Base-by-base conservation (phyloP, 83 land plant species). In the Thuja plicata region DNA sequence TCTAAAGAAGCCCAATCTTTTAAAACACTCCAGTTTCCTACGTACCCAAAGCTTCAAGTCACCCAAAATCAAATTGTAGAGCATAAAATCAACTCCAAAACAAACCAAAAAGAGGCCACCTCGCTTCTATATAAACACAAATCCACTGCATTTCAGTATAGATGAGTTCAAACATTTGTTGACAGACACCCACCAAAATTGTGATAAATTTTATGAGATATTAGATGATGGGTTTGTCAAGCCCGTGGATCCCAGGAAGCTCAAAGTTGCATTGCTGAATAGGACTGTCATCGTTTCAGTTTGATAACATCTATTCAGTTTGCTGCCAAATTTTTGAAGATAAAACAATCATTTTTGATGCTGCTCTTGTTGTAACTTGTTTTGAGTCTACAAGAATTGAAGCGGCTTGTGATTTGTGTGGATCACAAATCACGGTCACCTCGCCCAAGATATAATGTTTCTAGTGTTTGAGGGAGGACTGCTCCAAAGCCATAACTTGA, bases 251-350 rank as follows among this genome's bases (percentile, higher is more conserved):
- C 60, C 86, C 32, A 50, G 34, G 48, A 94, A 93, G 89, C 92
- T 95, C 46, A 76, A 90, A 27, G 35, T 89, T 41, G 94, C 97
- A 57, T 70, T 95, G 57, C 27, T 88, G 37, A 89, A 95, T 89
- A 95, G 95, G 89, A 89, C 88, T 43, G 89, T 93, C n/a, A 89
- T 95, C 77, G 95, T 95, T 16, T 92, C 96, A 57, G 93, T 86
- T 74, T n/a, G n/a, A n/a, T n/a, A n/a, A n/a, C n/a, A n/a, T n/a
- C n/a, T n/a, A n/a, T n/a, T n/a, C n/a, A n/a, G n/a, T n/a, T n/a
- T n/a, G n/a, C n/a, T n/a, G n/a, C n/a, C n/a, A 50, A 50, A 50
- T 11, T 50, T 10, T 50, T 50, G 54, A 50, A 50, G 54, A 50
- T 50, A 50, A 50, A 50, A 9, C 2, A 2, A 11, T 50, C 12